Conservation (phyloP, 1,139 yeast genomes). For the Yamadazyma siamensis region DNA sequence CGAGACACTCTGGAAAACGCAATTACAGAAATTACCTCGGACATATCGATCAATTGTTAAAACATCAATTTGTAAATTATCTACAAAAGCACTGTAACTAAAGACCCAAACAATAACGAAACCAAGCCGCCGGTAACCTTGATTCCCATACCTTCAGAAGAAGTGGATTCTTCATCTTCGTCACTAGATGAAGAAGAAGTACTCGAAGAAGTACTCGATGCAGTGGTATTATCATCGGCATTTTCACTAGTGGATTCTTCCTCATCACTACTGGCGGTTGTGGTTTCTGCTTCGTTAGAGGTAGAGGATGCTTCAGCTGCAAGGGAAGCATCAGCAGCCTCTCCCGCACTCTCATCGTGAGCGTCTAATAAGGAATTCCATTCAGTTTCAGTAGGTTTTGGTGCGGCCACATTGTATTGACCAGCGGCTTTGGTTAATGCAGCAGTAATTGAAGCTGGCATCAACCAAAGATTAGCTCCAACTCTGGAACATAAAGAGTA, state of each 20-base stretch:
- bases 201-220: constrained; percentile 13
- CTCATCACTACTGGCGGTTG: constrained; percentile 16
- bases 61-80: no score
- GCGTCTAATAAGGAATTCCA: constrained; percentile 11
- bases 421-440: constrained; percentile 17
- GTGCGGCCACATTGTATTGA: constrained; percentile 10
- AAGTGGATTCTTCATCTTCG: constrained; percentile 17
- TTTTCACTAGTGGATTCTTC: neutral
- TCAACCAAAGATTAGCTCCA: constrained; percentile 47
- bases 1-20: no score
- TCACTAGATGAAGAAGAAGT: constrained; percentile 5
- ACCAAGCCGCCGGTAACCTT: constrained; percentile 8
- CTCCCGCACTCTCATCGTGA: constrained; percentile 4
- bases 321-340: constrained; percentile 4
- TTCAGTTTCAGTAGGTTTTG: constrained; percentile 11
- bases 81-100: constrained; percentile 8
- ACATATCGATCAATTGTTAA: no score
- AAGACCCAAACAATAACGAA: constrained; percentile 9
- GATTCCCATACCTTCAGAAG: constrained; percentile 19
- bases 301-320: constrained; percentile 15
- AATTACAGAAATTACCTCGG: no score
- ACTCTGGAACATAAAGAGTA: constrained; percentile 40
- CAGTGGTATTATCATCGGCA: constrained; percentile 11
- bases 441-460: constrained; percentile 39
- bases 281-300: constrained; percentile 17